A percentile compares a stretch with the other conserved stretches of the same genome.
Evolutionary conservation across 2,329 filamentous ascomycete species (phyloP).

Genomic region (Pseudocercospora musae): DNA sequence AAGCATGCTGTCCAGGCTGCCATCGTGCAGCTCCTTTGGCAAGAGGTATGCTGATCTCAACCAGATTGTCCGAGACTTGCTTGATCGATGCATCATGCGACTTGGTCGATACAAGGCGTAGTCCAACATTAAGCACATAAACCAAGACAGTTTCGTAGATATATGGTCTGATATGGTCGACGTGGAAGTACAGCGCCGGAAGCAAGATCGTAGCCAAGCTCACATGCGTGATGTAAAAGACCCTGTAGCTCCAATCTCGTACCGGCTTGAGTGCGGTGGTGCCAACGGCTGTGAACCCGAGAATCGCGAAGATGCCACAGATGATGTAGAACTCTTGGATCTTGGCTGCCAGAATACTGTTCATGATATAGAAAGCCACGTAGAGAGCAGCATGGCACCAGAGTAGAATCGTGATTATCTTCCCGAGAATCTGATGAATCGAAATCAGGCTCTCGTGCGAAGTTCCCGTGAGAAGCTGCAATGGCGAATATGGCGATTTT

Average conservation of each 20-base stretch:
- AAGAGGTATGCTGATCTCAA: constrained; percentile 43
- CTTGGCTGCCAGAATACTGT: constrained; percentile 51
- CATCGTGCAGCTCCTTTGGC: constrained; percentile 31
- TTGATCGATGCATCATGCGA: constrained; percentile 38
- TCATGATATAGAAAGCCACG: constrained; percentile 55
- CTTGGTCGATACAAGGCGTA: constrained; percentile 37
- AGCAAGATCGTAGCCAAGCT: constrained; percentile 50
- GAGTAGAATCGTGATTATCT: constrained; percentile 52
- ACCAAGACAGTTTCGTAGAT: constrained; percentile 50
- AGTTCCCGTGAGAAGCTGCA: constrained; percentile 52
- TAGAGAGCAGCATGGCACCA: constrained; percentile 54
- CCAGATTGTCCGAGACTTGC: constrained; percentile 40
- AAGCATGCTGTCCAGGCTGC: constrained; percentile 48
- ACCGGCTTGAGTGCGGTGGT: constrained; percentile 50
- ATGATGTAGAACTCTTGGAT: constrained; percentile 57
- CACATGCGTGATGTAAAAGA: constrained; percentile 58
- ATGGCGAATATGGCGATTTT: constrained; percentile 49
- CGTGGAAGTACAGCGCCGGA: constrained; percentile 53
- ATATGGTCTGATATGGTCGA: constrained; percentile 53
- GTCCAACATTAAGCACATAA: constrained; percentile 44
- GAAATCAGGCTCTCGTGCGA: constrained; percentile 56
- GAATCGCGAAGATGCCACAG: constrained; percentile 51
- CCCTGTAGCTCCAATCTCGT: constrained; percentile 47
- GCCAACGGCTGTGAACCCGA: constrained; percentile 44
- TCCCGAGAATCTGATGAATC: constrained; percentile 57